Percentiles rank a stretch among this genome's conserved stretches.
Evolutionary conservation across 2,329 filamentous ascomycete species (phyloP).

Genomic region (Hypoxylon rubiginosum): DNA sequence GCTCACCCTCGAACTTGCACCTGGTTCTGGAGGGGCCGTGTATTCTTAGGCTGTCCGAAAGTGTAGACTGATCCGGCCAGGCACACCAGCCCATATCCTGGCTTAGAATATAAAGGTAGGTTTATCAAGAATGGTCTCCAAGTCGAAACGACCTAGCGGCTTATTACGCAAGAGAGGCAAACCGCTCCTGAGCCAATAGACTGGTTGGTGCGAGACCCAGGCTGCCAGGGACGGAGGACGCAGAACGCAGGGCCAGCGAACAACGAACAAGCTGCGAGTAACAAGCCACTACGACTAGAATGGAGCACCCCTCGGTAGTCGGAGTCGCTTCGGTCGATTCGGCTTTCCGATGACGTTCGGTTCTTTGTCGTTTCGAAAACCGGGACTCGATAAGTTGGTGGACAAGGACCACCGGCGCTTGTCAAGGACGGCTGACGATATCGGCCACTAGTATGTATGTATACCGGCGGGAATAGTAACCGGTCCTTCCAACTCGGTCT

Average conservation of each 20-base stretch:
- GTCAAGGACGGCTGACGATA: slow-evolving; percentile 4
- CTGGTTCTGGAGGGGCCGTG: slow-evolving; percentile 2
- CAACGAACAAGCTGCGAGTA: slow-evolving; percentile 7
- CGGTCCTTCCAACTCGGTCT: slow-evolving; percentile 24
- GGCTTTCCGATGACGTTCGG: slow-evolving; percentile 36
- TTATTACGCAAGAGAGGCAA: slow-evolving; percentile 21
- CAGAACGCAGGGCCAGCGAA: not conserved
- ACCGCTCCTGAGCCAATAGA: slow-evolving; percentile 22
- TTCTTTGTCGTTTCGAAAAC: slow-evolving; percentile 27
- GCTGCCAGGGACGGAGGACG: no score
- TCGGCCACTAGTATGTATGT: slow-evolving; percentile 25
- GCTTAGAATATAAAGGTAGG: slow-evolving; percentile 6
- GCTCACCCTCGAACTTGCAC: slow-evolving; percentile 21
- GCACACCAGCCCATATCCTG: slow-evolving; percentile 38
- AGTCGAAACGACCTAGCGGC: slow-evolving; percentile 18
- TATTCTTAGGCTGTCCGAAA: slow-evolving; percentile 28
- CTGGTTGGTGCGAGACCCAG: not conserved
- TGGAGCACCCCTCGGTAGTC: slow-evolving; percentile 32
- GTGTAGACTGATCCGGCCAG: slow-evolving; percentile 33
- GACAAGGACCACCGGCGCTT: slow-evolving; percentile 13
- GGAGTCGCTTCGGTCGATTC: slow-evolving; percentile 43
- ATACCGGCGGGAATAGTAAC: slow-evolving; percentile 26
- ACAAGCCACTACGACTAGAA: slow-evolving; percentile 8
- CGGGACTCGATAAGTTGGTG: slow-evolving; percentile 8
- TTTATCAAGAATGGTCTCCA: slow-evolving; percentile 12